Conservation (phyloP, 1,139 yeast species). For the Kodamaea plutei region DNA sequence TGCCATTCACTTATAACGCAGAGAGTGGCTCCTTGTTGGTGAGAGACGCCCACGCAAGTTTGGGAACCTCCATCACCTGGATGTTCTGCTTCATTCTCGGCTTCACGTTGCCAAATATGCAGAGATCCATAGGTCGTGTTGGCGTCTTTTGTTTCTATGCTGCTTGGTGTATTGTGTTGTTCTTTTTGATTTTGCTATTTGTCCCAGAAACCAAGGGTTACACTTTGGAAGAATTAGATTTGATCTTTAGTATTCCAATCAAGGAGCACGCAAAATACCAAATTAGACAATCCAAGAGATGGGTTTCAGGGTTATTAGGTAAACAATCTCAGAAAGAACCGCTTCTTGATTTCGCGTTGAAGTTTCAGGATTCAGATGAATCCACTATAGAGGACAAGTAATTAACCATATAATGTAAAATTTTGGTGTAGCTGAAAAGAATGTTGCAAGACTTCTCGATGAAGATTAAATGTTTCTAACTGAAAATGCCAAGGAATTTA, state of each 20-base stretch:
- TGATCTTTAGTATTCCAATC: constrained; percentile 10
- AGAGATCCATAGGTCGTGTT: constrained; percentile 6
- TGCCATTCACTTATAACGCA: constrained; percentile 8
- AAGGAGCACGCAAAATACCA: constrained; percentile 8
- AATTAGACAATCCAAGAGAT: constrained; percentile 1
- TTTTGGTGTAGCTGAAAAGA: no score
- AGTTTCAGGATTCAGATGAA: no score
- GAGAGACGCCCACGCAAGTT: constrained; percentile 6
- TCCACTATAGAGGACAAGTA: no score
- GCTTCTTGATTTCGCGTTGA: constrained; percentile 6
- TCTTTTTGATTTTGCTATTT: constrained; percentile 32
- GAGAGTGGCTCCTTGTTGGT: constrained; percentile 7
- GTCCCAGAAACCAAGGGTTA: constrained; percentile 42
- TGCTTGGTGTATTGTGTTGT: constrained; percentile 24
- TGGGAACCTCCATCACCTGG: constrained; percentile 8
- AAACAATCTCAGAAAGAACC: constrained; percentile 2
- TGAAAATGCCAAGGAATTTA: no score
- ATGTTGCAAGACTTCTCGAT: no score
- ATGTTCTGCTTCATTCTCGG: constrained; percentile 7
- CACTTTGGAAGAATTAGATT: constrained; percentile 44
- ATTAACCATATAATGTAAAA: no score
- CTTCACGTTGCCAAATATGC: constrained; percentile 8
- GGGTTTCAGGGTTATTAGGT: no score
- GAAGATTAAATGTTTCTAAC: no score
- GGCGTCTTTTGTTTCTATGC: constrained; percentile 43